These are phyloP conservation scores for Waltiozyma sp. DNA, from an alignment of 1,139 yeast genomes.

Conservation along the genomic window DNA sequence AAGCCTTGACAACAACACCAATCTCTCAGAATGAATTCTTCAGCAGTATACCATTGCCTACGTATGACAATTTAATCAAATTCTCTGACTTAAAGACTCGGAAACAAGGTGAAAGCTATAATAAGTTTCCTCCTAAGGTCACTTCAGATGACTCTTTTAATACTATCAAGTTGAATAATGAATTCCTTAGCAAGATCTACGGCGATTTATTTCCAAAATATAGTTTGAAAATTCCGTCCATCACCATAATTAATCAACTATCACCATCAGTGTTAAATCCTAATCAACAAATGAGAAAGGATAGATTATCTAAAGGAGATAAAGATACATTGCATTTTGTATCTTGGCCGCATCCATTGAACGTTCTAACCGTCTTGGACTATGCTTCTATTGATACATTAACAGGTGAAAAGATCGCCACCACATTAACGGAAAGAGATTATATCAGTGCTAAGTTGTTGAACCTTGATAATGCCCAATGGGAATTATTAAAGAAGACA, in stretches of 20 bases:
- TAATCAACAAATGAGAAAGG: not conserved
- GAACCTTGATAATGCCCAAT: no score
- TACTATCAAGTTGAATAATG: not conserved
- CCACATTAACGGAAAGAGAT: no score
- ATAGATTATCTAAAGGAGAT: no score
- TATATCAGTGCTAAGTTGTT: not conserved
- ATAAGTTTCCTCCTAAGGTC: not conserved
- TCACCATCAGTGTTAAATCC: not conserved
- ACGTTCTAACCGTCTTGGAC: not conserved
- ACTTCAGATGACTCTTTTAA: not conserved
- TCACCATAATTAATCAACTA: not conserved
- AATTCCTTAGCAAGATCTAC: not conserved
- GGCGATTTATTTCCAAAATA: conserved; percentile 3
- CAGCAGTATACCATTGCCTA: not conserved
- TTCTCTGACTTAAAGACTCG: not conserved
- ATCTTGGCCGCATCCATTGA: not conserved
- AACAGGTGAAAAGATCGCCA: not conserved
- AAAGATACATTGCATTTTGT: not conserved
- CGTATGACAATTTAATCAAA: not conserved
- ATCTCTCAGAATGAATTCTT: not conserved
- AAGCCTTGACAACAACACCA: not conserved
- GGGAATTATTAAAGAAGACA: no score
- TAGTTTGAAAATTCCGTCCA: not conserved
- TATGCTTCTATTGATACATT: not conserved
- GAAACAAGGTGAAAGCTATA: not conserved